Base-by-base conservation (phyloP, 306 rosid species). In the Ziziphus jujuba region DNA sequence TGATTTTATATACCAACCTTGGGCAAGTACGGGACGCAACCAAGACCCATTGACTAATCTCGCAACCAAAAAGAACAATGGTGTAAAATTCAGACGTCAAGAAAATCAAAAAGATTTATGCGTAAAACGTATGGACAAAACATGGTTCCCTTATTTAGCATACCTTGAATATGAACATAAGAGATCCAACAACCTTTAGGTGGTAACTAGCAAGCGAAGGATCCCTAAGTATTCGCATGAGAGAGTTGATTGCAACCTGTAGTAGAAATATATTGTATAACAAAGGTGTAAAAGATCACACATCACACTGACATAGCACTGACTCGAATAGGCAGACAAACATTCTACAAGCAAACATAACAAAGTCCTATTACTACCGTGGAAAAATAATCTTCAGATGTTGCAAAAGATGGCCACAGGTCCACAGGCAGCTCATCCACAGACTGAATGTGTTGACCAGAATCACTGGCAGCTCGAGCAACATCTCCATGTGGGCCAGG, bases 151-250 rank as follows among this genome's bases (percentile, higher is more conserved):
- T 63, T 9, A 48, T 49, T 33, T 52, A 13, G 34, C 13, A 65
- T 86, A 93, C 99, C 99, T 93, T 93, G 79, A 93, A 93, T 83
- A 93, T 88, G 78, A 90, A 93, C 99, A 93, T 88, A 72, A 93
- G 99, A 58, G 99, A 93, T 63, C 96, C 92, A 61, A 90, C 91
- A 79, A 93, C 99, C 81, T 93, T 88, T 56, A 80, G 74, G 79
- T 93, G 99, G 80, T 90, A 88, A 76, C 82, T 93, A 70, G 89
- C 91, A 77, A 93, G 97, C 21, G 97, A 93, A 56, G 99, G 95
- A 71, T 93, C 99, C 82, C 99, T 88, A 77, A 93, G 84, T 81
- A 93, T 93, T 69, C 97, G 92, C 91, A 93, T 86, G 57, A 93
- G 99, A 65, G 97, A 93, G 82, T 88, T 93, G 76, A 93, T 93